phyloP scores from a whole-genome alignment of 2,329 filamentous ascomycete genomes.

The Talaromyces sp. region DNA sequence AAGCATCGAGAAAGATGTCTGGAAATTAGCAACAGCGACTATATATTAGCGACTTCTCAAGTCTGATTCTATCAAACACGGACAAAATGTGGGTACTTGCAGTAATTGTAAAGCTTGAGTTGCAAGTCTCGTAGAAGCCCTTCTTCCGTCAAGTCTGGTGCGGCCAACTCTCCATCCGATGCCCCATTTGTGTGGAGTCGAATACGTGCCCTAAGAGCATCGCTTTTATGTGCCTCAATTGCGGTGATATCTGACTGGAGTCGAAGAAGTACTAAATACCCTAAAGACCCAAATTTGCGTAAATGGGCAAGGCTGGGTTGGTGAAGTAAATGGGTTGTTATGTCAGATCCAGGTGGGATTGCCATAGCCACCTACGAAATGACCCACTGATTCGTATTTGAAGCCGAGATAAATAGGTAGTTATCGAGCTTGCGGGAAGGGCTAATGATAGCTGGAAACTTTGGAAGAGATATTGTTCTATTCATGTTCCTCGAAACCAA shows the following conservation, averaged over 20 bases:
- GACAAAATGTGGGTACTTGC: background rate
- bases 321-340: background rate
- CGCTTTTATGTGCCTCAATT: background rate
- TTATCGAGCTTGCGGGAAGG: background rate
- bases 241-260: background rate
- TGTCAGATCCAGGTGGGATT: background rate
- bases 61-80: background rate
- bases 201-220: background rate
- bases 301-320: background rate
- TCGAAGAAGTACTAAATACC: background rate
- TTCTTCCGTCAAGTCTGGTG: background rate
- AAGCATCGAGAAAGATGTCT: background rate
- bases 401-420: background rate
- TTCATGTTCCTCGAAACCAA: background rate
- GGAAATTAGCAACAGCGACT: background rate
- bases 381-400: background rate
- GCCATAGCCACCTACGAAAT: background rate
- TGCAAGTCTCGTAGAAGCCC: background rate
- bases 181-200: background rate
- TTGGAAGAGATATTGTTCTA: background rate
- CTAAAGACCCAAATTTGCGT: slow-evolving; percentile 2
- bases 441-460: background rate
- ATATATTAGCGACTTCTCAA: background rate
- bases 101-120: background rate
- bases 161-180: background rate